Evolutionary conservation across 176 grass and related monocot species (phyloP).

Genomic region (Thinopyrum elongatum): DNA sequence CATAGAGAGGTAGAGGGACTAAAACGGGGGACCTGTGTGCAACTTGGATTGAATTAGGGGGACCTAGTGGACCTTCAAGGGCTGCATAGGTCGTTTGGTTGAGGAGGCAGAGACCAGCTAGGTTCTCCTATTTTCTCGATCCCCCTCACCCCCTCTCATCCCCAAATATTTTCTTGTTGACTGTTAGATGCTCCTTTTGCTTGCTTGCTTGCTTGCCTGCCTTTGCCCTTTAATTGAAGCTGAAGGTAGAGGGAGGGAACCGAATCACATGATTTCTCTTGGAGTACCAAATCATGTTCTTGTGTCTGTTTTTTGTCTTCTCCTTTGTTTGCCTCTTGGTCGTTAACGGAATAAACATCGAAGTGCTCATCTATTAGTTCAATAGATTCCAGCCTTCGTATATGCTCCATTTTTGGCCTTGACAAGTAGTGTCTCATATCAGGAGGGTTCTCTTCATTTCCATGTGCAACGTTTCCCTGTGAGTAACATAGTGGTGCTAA

Average conservation of each 20-base stretch:
- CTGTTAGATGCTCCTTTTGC: background rate
- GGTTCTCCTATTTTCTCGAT: conserved; percentile 9
- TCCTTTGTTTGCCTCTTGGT: background rate
- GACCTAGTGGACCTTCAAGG: conserved; percentile 25
- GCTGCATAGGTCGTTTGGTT: conserved; percentile 19
- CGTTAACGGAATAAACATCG: background rate
- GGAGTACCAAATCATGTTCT: background rate
- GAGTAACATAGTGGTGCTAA: conserved; percentile 21
- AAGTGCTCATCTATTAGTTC: background rate
- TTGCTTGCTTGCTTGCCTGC: background rate
- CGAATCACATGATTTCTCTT: conserved; percentile 4
- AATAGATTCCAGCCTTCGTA: background rate
- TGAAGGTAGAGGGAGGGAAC: background rate
- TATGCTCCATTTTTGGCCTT: conserved; percentile 20
- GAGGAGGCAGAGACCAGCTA: conserved; percentile 1
- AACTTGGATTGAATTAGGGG: conserved; percentile 26
- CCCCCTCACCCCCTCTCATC: background rate
- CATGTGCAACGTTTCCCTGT: conserved; percentile 4
- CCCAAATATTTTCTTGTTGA: background rate
- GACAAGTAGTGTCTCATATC: background rate
- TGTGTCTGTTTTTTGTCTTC: background rate
- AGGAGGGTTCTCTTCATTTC: background rate
- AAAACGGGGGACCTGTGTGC: conserved; percentile 30
- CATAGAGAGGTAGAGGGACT: conserved; percentile 26
- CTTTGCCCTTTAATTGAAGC: conserved; percentile 18